Evolutionary conservation across 192 early-diverging fungal species (phyloP).

Genomic region (Thamnidium elegans): DNA sequence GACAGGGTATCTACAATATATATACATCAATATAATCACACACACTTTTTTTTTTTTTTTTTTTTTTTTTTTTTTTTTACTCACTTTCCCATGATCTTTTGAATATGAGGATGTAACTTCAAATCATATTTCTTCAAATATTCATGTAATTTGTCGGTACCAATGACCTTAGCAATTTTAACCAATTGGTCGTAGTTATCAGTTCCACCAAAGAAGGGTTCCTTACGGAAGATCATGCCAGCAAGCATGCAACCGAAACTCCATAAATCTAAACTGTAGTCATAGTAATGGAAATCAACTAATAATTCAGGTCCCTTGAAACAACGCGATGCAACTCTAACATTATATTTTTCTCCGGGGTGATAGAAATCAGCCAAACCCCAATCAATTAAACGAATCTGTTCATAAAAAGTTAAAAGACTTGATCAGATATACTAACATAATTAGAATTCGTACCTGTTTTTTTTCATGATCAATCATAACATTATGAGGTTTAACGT

Average conservation of each 20-base stretch:
- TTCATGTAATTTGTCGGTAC: conserved; percentile 88
- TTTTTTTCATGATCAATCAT: conserved; percentile 99
- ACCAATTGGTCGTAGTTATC: conserved; percentile 99
- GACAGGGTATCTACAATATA: conserved; percentile 46
- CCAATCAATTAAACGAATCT: conserved; percentile 97
- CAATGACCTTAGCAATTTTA: conserved; percentile 95
- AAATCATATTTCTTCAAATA: conserved; percentile 97
- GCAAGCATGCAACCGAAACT: conserved; percentile 99
- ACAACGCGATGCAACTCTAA: conserved; percentile 96
- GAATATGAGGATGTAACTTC: conserved; percentile 83
- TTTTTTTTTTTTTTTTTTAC: conserved; percentile 21
- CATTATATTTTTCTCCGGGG: conserved; percentile 94
- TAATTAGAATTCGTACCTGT: conserved; percentile 37
- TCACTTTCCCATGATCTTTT: conserved; percentile 76
- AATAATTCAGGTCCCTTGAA: conserved; percentile 99
- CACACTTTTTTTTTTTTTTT: neutral
- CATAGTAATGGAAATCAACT: conserved; percentile 97
- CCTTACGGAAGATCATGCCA: conserved; percentile 98
- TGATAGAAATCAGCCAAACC: conserved; percentile 99
- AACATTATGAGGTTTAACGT: conserved; percentile 99
- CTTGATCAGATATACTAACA: neutral
- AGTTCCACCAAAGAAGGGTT: conserved; percentile 98
- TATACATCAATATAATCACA: neutral
- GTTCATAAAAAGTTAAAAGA: neutral
- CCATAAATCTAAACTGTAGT: conserved; percentile 99